Conservation (phyloP, 2,329 filamentous ascomycete genomes). For the Fusarium nelsonii region DNA sequence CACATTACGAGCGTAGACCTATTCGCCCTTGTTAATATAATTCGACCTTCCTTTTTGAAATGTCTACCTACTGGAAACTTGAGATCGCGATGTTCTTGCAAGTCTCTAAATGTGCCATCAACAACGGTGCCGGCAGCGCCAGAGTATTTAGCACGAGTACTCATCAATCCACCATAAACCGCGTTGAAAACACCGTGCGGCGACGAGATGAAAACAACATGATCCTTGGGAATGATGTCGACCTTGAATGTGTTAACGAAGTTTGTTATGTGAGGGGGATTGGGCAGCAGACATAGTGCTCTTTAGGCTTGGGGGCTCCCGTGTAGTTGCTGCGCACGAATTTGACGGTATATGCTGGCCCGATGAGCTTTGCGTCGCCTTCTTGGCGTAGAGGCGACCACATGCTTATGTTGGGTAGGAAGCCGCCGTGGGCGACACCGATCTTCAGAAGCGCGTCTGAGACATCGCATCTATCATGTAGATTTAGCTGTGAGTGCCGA, state of each 20-base stretch:
- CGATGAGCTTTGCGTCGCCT: neutral
- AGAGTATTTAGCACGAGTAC: slow-evolving; percentile 19
- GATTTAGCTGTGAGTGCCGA: neutral
- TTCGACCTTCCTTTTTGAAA: no score
- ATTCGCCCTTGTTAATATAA: no score
- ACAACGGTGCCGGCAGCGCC: slow-evolving; percentile 18
- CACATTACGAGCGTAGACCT: slow-evolving; percentile 21
- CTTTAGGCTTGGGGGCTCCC: neutral
- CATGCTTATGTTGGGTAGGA: slow-evolving; percentile 6
- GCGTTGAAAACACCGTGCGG: slow-evolving; percentile 22
- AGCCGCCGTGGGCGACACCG: neutral
- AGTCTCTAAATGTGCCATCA: slow-evolving; percentile 28
- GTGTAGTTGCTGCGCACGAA: neutral
- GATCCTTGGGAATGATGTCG: slow-evolving; percentile 18
- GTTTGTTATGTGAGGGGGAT: fast-evolving
- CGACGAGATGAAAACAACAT: slow-evolving; percentile 29
- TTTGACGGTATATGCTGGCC: neutral
- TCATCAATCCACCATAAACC: slow-evolving; percentile 35
- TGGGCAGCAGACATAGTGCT: neutral
- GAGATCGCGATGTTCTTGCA: slow-evolving; percentile 34
- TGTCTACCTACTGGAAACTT: slow-evolving; percentile 10
- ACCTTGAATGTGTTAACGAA: neutral
- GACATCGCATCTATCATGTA: neutral
- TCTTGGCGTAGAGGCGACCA: slow-evolving; percentile 1
- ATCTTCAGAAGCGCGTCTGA: neutral